Base-by-base conservation (phyloP, 1,284 basidiomycete genomes). In the Coniferiporia sulphurascens region DNA sequence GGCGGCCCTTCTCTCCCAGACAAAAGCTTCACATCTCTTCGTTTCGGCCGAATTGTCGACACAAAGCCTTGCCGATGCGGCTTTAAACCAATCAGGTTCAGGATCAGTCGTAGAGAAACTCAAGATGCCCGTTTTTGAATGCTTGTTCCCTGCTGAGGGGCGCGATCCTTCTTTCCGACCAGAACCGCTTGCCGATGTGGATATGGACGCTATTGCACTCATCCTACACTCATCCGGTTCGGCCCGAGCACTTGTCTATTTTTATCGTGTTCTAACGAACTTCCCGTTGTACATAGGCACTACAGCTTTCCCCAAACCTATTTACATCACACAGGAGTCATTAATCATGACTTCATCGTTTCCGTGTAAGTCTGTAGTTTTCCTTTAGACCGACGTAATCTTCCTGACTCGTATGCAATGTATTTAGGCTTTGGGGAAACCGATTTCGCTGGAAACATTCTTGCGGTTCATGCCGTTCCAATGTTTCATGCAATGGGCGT, bases 161-260 rank as follows among this genome's bases (percentile, higher is more conserved):
- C 22, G 19, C 41, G 50, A 55, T 35, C 48, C n/a, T 35, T 21
- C 35, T 15, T 53, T 53, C 41, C 34, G 6, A 19, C 48, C 48
- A 10, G 44, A 17, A 15, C 55, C 55, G 12, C 38, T 43, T 19
- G 51, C 17, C n/a, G n/a, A n/a, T n/a, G n/a, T n/a, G n/a, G n/a
- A n/a, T n/a, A n/a, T n/a, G n/a, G n/a, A n/a, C n/a, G 36, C n/a
- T 5, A 38, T 59, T 10, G 48, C 55, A 8, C 43, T 61, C 22
- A 63, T 64, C 9, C 51, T 61, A n/a, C 63, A 64, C 41, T 64
- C 63, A 8, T 63, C 61, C 5, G 62, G 62, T 62, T 12, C 7
- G 56, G 44, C 4, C 7, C 45, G n/a, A 10, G 15, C 44, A 5
- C 13, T 5, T n/a, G 9, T 27, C 49, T 15, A n/a, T n/a, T n/a